Percentiles rank a stretch among this genome's conserved stretches.
These are phyloP conservation scores for Chrysanthemum makinoi DNA, from an alignment of 129 eudicot genomes.

Conservation along the genomic window DNA sequence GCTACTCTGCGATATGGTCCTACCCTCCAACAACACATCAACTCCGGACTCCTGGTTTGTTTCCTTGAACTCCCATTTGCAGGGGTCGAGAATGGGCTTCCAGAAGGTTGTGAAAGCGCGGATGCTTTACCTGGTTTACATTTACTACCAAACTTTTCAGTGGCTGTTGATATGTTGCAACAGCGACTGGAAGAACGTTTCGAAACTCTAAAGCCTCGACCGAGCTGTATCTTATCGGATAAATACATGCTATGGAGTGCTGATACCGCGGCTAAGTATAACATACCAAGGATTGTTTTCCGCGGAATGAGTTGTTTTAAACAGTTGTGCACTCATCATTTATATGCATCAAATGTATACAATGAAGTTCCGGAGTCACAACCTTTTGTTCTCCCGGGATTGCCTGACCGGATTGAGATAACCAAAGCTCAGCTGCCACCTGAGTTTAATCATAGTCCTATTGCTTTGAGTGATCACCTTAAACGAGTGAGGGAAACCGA, in stretches of 20 bases:
- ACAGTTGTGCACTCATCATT: constrained; percentile 33
- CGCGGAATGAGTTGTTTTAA: constrained; percentile 57
- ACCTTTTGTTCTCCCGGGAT: constrained; percentile 48
- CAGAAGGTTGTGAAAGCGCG: constrained; percentile 54
- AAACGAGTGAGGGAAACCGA: constrained; percentile 32
- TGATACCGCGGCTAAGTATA: constrained; percentile 36
- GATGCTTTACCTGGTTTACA: constrained; percentile 43
- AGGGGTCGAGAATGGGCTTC: constrained; percentile 42
- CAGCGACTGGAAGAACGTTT: constrained; percentile 32
- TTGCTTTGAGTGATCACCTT: constrained; percentile 11
- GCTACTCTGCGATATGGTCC: too few relatives aligned
- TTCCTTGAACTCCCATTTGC: constrained; percentile 40
- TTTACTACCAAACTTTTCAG: constrained; percentile 24
- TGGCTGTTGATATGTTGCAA: constrained; percentile 34
- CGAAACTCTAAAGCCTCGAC: constrained; percentile 38
- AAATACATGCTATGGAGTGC: constrained; percentile 39
- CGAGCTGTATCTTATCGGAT: constrained; percentile 45
- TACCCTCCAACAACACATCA: constrained; percentile 30
- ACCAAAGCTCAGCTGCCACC: constrained; percentile 39
- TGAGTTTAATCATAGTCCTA: constrained; percentile 25
- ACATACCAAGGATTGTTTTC: constrained; percentile 51
- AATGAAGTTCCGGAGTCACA: constrained; percentile 30
- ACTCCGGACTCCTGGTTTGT: constrained; percentile 34
- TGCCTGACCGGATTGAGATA: constrained; percentile 50
- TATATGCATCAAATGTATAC: constrained; percentile 21